Percentiles rank a stretch among this genome's conserved stretches.
These are phyloP conservation scores for Ascochyta lentis DNA, from an alignment of 2,329 filamentous ascomycete genomes.

Conservation along the genomic window DNA sequence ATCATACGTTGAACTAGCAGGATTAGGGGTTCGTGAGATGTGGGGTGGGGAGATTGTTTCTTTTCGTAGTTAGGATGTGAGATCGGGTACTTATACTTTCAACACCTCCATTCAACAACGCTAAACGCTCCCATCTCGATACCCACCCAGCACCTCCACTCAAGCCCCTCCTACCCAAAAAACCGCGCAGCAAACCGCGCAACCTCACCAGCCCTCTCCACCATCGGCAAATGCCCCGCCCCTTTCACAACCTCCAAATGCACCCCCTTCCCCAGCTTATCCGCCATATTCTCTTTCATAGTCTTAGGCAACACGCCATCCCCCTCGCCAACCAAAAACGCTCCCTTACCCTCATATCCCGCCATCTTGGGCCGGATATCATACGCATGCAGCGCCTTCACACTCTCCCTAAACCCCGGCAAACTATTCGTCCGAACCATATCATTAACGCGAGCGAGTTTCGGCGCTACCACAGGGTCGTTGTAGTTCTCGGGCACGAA, in stretches of 20 bases:
- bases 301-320: conserved; percentile 79
- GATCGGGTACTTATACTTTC: too few species aligned
- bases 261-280: conserved; percentile 51
- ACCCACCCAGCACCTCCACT: not conserved
- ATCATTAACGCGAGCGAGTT: conserved; percentile 66
- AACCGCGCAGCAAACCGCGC: conserved; percentile 68
- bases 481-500: conserved; percentile 69
- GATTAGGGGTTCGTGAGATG: too few species aligned
- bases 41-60: too few species aligned
- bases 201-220: conserved; percentile 73
- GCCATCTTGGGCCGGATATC: conserved; percentile 67
- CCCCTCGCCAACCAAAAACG: conserved; percentile 74
- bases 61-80: too few species aligned
- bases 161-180: not conserved
- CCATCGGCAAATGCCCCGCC: conserved; percentile 85
- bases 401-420: conserved; percentile 70
- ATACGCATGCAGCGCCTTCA: conserved; percentile 75
- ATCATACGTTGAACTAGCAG: too few species aligned
- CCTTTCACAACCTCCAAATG: conserved; percentile 70
- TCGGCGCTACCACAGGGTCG: conserved; percentile 54
- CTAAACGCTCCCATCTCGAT: not conserved
- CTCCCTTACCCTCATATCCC: conserved; percentile 62
- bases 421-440: conserved; percentile 75
- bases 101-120: too few species aligned
- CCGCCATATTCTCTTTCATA: conserved; percentile 76